Conservation (phyloP, 495 filamentous ascomycete species). For the Parmelia sp. region DNA sequence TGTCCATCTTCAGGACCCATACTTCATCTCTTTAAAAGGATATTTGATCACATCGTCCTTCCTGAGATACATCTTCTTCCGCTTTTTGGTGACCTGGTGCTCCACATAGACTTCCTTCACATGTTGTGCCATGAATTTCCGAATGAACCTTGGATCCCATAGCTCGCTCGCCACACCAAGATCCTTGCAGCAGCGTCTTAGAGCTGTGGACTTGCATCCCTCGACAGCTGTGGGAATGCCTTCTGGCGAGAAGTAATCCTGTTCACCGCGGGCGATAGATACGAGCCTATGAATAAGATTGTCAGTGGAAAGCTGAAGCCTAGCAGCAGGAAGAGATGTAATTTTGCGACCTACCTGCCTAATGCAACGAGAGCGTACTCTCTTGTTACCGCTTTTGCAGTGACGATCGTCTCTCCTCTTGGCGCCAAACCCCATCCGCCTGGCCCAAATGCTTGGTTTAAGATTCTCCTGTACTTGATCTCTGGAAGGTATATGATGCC, state of each 20-base stretch:
- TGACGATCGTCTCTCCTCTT: conserved; percentile 83
- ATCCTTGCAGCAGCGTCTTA: conserved; percentile 97
- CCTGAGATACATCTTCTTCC: conserved; percentile 75
- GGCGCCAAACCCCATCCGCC: conserved; percentile 94
- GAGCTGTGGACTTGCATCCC: conserved; percentile 92
- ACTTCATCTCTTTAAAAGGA: conserved; percentile 67
- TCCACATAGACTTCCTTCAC: conserved; percentile 75
- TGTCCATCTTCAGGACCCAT: conserved; percentile 14
- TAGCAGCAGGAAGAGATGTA: not conserved
- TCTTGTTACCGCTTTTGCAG: conserved; percentile 78
- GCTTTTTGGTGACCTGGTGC: conserved; percentile 79
- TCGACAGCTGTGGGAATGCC: conserved; percentile 96
- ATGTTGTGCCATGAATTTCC: conserved; percentile 58
- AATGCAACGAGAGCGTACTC: conserved; percentile 90
- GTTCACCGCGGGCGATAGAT: conserved; percentile 87
- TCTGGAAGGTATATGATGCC: conserved; percentile 95
- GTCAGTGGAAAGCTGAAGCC: not conserved
- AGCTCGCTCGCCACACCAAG: conserved; percentile 90
- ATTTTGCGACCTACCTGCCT: conserved; percentile 61
- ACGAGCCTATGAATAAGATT: conserved; percentile 57
- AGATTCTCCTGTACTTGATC: conserved; percentile 93
- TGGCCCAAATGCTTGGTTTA: conserved; percentile 88
- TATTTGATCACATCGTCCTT: conserved; percentile 78
- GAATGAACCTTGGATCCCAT: conserved; percentile 92
- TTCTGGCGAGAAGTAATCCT: conserved; percentile 86